Percentiles rank a stretch among this genome's conserved stretches.
phyloP scores from a whole-genome alignment of 2,329 filamentous ascomycete species.

The Penicillium corylophilum region DNA sequence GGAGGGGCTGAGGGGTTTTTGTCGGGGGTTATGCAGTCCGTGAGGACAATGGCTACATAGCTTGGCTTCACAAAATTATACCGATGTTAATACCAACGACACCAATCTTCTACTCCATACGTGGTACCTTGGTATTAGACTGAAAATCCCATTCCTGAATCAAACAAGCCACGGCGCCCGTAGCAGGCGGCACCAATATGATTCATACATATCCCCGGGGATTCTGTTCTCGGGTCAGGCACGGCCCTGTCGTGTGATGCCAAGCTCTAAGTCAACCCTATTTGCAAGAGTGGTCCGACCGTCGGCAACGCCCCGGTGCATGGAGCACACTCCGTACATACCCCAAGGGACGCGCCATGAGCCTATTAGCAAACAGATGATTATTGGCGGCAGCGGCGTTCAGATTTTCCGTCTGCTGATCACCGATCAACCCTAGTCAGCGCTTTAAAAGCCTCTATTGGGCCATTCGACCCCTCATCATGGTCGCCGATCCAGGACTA shows the following conservation, averaged over 20 bases:
- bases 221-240: background rate
- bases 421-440: background rate
- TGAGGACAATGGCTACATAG: background rate
- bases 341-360: background rate
- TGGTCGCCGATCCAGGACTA: background rate
- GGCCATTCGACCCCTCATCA: background rate
- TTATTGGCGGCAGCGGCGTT: conserved; percentile 8
- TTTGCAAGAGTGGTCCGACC: conserved; percentile 2
- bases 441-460: background rate
- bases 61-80: background rate
- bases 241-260: conserved; percentile 4
- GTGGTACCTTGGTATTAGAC: background rate
- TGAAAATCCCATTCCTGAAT: background rate
- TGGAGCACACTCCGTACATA: background rate
- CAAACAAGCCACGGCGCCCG: background rate
- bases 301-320: conserved; percentile 2
- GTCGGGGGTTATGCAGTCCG: background rate
- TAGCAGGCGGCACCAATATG: background rate
- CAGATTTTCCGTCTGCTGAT: background rate
- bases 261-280: conserved; percentile 1
- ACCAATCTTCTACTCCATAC: background rate
- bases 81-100: background rate
- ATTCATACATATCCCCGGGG: background rate
- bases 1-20: conserved; percentile 1
- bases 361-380: background rate